A percentile compares a stretch with the other conserved stretches of the same genome.
Conservation (phyloP, 345 rosid species). For the Citrus unshiu region DNA sequence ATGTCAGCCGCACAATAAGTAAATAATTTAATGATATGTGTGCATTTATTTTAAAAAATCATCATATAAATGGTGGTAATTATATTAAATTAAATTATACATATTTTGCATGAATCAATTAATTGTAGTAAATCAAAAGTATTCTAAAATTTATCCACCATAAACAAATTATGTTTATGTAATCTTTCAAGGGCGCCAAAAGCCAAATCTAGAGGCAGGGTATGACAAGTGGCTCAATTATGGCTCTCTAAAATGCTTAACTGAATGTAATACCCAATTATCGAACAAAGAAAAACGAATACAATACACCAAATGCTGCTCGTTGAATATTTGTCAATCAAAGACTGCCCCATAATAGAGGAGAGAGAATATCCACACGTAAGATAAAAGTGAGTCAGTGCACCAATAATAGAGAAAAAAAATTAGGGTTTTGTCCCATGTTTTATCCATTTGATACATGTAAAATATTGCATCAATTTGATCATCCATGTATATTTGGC, state of each 20-base stretch:
- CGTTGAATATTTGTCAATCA: constrained; percentile 10
- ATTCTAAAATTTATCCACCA: no score
- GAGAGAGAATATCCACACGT: constrained; percentile 25
- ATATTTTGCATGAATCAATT: no score
- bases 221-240: constrained; percentile 25
- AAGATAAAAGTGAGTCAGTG: neutral
- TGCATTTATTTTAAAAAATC: rapidly evolving
- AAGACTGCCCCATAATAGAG: constrained; percentile 20
- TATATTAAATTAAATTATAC: no score
- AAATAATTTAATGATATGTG: no score
- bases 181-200: constrained; percentile 24
- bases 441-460: neutral
- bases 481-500: neutral
- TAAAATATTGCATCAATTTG: neutral
- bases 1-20: no score
- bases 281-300: neutral
- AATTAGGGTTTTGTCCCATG: neutral
- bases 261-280: neutral
- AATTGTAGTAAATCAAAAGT: no score
- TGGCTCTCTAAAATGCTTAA: constrained; percentile 11
- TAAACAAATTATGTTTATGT: constrained; percentile 3
- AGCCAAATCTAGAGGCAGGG: constrained; percentile 10
- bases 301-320: neutral
- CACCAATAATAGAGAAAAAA: neutral
- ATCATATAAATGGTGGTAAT: rapidly evolving